Conservation (phyloP, 176 grass and related monocot genomes). For the Tillandsia leiboldiana region DNA sequence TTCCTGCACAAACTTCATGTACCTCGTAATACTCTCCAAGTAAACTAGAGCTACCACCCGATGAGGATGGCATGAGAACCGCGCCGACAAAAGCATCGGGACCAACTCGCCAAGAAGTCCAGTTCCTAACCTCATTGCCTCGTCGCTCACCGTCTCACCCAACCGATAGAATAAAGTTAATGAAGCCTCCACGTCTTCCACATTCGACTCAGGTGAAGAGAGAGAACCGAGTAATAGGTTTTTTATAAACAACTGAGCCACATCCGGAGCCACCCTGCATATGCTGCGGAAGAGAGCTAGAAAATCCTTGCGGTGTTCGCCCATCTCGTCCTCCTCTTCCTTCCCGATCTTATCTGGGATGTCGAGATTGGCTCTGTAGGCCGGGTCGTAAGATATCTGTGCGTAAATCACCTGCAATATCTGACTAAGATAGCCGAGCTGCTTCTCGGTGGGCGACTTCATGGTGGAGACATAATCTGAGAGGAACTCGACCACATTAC, state of each 20-base stretch:
- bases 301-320: constrained; percentile 71
- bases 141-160: constrained; percentile 64
- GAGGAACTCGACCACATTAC: constrained; percentile 70
- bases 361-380: constrained; percentile 71
- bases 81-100: constrained; percentile 69
- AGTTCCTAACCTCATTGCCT: constrained; percentile 54
- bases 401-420: constrained; percentile 66
- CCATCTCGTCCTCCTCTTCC: constrained; percentile 84
- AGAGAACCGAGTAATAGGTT: constrained; percentile 45
- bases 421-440: constrained; percentile 45
- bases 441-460: constrained; percentile 71
- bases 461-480: constrained; percentile 63
- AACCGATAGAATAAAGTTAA: constrained; percentile 70
- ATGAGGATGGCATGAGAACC: constrained; percentile 67
- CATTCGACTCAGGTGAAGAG: constrained; percentile 53
- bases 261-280: constrained; percentile 68
- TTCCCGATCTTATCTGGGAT: constrained; percentile 79
- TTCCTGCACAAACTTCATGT: constrained; percentile 84
- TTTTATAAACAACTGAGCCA: constrained; percentile 68
- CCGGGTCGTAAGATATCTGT: constrained; percentile 68
- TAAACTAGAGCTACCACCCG: constrained; percentile 79
- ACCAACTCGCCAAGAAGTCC: constrained; percentile 63
- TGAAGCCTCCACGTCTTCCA: constrained; percentile 73
- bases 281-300: constrained; percentile 69
- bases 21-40: constrained; percentile 76